Evolutionary conservation across 139 green algal species (phyloP).

Genomic region (Chlamydomonas incerta): DNA sequence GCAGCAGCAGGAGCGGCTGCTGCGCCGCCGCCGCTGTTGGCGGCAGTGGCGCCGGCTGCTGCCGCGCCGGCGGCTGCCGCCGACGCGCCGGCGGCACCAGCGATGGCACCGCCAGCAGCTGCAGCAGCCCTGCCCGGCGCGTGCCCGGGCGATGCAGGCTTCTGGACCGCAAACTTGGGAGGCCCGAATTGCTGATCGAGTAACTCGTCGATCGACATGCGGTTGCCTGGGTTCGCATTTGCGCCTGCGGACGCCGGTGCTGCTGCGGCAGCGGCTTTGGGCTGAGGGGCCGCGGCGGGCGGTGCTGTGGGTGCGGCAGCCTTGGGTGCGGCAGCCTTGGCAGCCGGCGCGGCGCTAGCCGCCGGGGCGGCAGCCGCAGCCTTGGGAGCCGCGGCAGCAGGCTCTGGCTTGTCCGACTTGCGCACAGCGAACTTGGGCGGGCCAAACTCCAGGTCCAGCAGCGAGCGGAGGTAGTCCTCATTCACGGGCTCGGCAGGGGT

Average conservation of each 20-base stretch:
- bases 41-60: neutral
- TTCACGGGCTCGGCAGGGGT: neutral
- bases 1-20: too few species aligned
- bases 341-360: too few species aligned
- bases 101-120: too few species aligned
- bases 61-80: too few species aligned
- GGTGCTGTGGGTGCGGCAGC: neutral
- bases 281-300: too few species aligned
- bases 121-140: neutral
- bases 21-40: neutral
- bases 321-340: too few species aligned
- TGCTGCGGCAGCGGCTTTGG: too few species aligned
- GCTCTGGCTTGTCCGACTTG: neutral
- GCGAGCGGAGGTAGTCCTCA: constrained; percentile 30
- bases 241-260: neutral
- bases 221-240: neutral
- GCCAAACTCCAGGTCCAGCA: constrained; percentile 47
- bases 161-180: constrained; percentile 51
- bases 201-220: constrained; percentile 20
- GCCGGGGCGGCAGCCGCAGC: neutral
- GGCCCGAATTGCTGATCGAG: constrained; percentile 54
- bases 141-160: neutral
- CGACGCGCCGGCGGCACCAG: too few species aligned
- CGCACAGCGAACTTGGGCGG: constrained; percentile 45
- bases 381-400: neutral